Evolutionary conservation across 352 stramenopile genomes (phyloP).

Genomic region (Pythium folliculosum): DNA sequence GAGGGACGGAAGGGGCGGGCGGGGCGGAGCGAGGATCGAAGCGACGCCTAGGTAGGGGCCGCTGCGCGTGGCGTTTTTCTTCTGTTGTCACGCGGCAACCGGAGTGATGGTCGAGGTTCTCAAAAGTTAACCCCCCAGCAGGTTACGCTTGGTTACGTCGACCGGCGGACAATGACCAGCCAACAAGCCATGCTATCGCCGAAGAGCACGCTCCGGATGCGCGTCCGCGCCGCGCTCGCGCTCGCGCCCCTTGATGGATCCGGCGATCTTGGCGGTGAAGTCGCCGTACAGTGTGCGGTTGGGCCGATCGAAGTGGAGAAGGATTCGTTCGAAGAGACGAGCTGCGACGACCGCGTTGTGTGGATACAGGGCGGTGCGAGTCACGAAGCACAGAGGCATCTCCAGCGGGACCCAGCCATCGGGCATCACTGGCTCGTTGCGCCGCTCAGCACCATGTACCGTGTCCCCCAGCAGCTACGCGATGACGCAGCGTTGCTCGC

Average conservation of each 20-base stretch:
- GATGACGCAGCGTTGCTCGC: slow-evolving; percentile 7
- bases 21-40: not conserved
- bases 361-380: slow-evolving; percentile 18
- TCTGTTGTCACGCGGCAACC: not conserved
- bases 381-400: not conserved
- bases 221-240: not conserved
- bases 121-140: not conserved
- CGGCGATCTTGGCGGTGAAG: not conserved
- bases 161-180: not conserved
- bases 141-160: slow-evolving; percentile 2
- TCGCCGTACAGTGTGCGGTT: slow-evolving; percentile 5
- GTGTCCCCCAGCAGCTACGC: not conserved
- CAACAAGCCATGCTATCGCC: not conserved
- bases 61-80: not conserved
- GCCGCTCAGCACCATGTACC: not conserved
- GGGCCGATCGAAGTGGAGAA: slow-evolving; percentile 4
- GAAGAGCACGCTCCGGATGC: not conserved
- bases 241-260: not conserved
- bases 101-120: slow-evolving; percentile 27
- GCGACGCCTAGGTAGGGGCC: not conserved
- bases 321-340: not conserved
- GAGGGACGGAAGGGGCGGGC: not conserved
- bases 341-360: not conserved
- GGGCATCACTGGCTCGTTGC: not conserved
- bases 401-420: slow-evolving; percentile 5